These are phyloP conservation scores for Candida pseudofarinosa DNA, from an alignment of 805 yeast species.

Conservation along the genomic window DNA sequence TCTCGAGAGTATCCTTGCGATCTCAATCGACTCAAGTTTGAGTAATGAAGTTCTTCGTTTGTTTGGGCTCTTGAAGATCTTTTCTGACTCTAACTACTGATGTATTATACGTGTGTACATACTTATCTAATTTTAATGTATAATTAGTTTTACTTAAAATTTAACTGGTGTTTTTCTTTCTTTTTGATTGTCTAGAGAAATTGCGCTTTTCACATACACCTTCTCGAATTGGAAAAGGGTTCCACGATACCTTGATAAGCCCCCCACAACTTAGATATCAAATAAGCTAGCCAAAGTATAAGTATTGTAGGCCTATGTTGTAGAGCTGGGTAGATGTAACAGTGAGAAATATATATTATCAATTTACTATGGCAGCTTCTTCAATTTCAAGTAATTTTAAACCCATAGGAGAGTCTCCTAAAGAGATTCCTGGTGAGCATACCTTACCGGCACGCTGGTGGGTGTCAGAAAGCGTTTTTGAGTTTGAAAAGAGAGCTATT, in stretches of 20 bases:
- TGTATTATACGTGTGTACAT: background rate
- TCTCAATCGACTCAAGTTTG: conserved; percentile 30
- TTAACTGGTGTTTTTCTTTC: no score
- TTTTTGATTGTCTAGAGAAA: no score
- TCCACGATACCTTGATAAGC: background rate
- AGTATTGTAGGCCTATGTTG: no score
- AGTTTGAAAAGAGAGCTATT: conserved; percentile 54
- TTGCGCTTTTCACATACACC: no score
- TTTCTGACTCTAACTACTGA: conserved; percentile 1
- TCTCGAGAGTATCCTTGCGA: conserved; percentile 32
- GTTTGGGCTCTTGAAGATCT: conserved; percentile 20
- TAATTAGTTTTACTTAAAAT: background rate
- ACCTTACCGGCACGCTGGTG: conserved; percentile 67
- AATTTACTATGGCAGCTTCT: conserved; percentile 19
- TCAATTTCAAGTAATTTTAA: conserved; percentile 15
- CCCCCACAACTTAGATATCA: background rate
- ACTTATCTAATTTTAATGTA: background rate
- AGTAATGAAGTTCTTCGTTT: conserved; percentile 37
- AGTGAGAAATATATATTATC: no score
- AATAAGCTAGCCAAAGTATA: no score
- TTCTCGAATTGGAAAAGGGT: background rate
- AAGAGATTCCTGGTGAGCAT: conserved; percentile 26
- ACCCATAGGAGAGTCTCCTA: conserved; percentile 2
- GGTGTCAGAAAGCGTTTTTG: conserved; percentile 56
- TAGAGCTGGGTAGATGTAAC: no score